Evolutionary conservation across 2,329 filamentous ascomycete species (phyloP).

Genomic region (Pseudocercospora eumusae): DNA sequence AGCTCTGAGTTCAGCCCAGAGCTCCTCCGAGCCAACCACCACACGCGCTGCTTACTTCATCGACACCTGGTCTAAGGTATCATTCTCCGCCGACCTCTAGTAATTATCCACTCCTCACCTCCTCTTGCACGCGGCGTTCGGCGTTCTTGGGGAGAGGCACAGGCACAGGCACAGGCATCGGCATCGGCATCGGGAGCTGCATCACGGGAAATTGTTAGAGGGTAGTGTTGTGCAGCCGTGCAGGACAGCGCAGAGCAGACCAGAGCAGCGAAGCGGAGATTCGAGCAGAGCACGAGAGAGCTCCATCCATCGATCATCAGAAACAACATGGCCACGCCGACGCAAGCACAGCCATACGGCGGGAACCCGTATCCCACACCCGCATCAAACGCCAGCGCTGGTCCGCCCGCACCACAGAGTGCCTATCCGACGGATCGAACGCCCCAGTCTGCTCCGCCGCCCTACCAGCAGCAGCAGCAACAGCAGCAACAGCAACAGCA

Average conservation of each 20-base stretch:
- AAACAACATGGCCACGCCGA: constrained; percentile 36
- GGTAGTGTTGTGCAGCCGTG: background rate
- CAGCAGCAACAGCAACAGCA: constrained; percentile 27
- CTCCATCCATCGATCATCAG: constrained; percentile 4
- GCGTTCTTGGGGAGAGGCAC: constrained; percentile 24
- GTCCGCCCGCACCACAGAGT: constrained; percentile 23
- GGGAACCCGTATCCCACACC: constrained; percentile 33
- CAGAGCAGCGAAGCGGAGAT: background rate
- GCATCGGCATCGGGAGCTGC: constrained; percentile 7
- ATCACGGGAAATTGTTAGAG: constrained; percentile 4
- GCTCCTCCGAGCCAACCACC: constrained; percentile 6
- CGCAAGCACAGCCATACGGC: constrained; percentile 34
- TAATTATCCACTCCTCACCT: constrained; percentile 9
- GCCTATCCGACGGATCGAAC: constrained; percentile 30
- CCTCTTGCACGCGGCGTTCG: constrained; percentile 30
- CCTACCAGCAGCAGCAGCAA: constrained; percentile 26
- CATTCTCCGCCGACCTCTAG: constrained; percentile 8
- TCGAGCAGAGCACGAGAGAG: background rate
- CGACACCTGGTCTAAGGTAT: constrained; percentile 7
- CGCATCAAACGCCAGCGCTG: constrained; percentile 23
- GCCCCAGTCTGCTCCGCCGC: constrained; percentile 23
- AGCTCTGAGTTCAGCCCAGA: constrained; percentile 7
- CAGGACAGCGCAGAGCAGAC: constrained; percentile 5
- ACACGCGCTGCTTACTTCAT: constrained; percentile 17
- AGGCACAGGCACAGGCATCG: background rate